phyloP scores from a whole-genome alignment of 768 basidiomycete genomes.

The Cyclocybe cylindracea region DNA sequence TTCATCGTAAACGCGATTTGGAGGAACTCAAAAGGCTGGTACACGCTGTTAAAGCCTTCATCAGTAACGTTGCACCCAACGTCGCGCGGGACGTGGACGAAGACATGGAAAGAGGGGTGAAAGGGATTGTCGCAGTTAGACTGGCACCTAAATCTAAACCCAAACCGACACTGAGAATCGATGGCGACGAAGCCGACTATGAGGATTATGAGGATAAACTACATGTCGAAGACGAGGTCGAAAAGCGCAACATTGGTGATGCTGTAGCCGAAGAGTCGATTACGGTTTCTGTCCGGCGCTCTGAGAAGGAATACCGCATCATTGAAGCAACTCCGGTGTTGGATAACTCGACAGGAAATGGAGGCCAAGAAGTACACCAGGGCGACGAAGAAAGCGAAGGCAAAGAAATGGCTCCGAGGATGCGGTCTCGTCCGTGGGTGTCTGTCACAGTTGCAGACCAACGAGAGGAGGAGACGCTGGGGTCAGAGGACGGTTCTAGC shows the following conservation, averaged over 20 bases:
- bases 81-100: conserved; percentile 14
- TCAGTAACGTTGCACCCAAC: conserved; percentile 10
- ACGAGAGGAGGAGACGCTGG: too few species aligned
- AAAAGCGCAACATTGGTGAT: background rate
- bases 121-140: conserved; percentile 17
- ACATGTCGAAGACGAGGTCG: background rate
- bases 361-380: too few species aligned
- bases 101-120: conserved; percentile 17
- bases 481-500: too few species aligned
- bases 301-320: too few species aligned
- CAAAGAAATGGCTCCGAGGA: too few species aligned
- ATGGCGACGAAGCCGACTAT: conserved; percentile 7
- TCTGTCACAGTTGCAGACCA: too few species aligned
- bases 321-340: too few species aligned
- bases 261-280: too few species aligned
- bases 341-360: too few species aligned
- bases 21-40: conserved; percentile 19
- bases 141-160: conserved; percentile 10
- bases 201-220: background rate
- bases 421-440: too few species aligned
- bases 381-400: too few species aligned
- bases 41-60: conserved; percentile 14
- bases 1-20: conserved; percentile 18
- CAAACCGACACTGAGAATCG: conserved; percentile 13
- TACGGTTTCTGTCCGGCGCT: too few species aligned